Evolutionary conservation across 805 yeast species (phyloP), one percentile per base, ranked within the genome.

Genomic region (Saccharomycopsis guyanensis): DNA sequence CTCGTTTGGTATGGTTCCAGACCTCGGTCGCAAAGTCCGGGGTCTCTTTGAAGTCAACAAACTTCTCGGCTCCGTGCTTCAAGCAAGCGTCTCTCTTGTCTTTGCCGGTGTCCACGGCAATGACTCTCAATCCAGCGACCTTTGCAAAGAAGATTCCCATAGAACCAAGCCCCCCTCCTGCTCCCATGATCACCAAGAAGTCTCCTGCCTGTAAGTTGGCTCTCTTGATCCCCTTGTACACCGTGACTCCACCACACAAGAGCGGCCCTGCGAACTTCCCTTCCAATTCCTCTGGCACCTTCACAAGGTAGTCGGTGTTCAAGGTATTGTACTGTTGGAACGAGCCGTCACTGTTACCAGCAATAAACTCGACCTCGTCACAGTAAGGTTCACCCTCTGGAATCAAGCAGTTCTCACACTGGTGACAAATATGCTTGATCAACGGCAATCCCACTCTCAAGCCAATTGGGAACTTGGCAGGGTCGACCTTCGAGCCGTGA

Each of bases 121-220:
- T 56, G 40, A 81, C 85, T 69, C 75, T 74, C 65, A 69, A 70
- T 58, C 89, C 91, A 83, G 81, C 75, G 51, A 86, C 86, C 56
- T 65, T 72, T 52, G 86, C 88, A 66, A 80, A 82, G 67, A 82
- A 88, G 57, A 82, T 69, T 46, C 86, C 87, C 54, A 82, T 66
- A 34, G 86, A 69, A 59, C 89, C 91, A 64, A 82, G 73, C 60
- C 91, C 89, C 63, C 89, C 89, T 64, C 78, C 85, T 52, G 87
- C 88, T 68, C 91, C 89, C 47, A 86, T 77, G 50, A 82, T 69
- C 51, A 78, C 76, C 50, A 82, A 82, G 85, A 85, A 81, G 57
- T 82, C 74, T 56, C 88, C 88, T 50, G 87, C 76, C 50, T 56
- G 62, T 59, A 81, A 69, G 48, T 75, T 75, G 46, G 94, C 85